phyloP scores from a whole-genome alignment of 2,329 filamentous ascomycete species.

The Diaporthe nobilis region DNA sequence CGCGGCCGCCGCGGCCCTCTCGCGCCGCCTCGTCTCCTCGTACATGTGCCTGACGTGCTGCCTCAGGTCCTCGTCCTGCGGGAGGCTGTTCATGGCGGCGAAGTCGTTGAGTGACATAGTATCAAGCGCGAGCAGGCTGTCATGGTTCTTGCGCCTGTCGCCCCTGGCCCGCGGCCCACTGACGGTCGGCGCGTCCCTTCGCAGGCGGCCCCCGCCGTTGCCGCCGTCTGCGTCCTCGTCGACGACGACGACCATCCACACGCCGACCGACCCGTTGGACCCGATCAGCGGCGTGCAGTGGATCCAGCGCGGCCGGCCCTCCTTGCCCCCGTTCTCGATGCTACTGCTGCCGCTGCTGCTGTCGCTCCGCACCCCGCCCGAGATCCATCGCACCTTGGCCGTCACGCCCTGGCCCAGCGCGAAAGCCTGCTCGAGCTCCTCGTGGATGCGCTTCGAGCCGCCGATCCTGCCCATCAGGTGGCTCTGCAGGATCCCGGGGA shows the following conservation, averaged over 20 bases:
- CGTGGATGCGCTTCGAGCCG: conserved; percentile 61
- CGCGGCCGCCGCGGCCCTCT: conserved; percentile 3
- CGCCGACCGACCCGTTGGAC: conserved; percentile 76
- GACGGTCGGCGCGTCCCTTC: conserved; percentile 11
- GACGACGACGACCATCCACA: conserved; percentile 84
- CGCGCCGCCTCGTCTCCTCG: conserved; percentile 33
- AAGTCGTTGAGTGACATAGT: conserved; percentile 35
- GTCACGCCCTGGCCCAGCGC: conserved; percentile 79
- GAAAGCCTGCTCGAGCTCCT: conserved; percentile 70
- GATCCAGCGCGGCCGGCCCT: conserved; percentile 79
- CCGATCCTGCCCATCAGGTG: conserved; percentile 69
- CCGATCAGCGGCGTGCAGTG: conserved; percentile 82
- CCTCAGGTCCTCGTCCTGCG: conserved; percentile 37
- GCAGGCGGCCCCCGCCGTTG: neutral
- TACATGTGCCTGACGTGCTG: conserved; percentile 31
- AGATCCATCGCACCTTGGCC: conserved; percentile 80
- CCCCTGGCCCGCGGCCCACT: conserved; percentile 7
- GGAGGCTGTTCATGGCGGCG: conserved; percentile 23
- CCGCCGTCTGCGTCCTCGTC: conserved; percentile 66
- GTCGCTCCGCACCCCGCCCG: conserved; percentile 47
- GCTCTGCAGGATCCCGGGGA: conserved; percentile 77
- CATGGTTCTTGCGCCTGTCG: neutral
- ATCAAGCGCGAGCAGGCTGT: conserved; percentile 19
- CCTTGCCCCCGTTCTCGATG: conserved; percentile 43
- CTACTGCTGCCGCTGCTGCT: conserved; percentile 24